Evolutionary conservation across 148 eudicot species (phyloP), one percentile per base, ranked within the genome.

Genomic region (Chenopodium suecicum): DNA sequence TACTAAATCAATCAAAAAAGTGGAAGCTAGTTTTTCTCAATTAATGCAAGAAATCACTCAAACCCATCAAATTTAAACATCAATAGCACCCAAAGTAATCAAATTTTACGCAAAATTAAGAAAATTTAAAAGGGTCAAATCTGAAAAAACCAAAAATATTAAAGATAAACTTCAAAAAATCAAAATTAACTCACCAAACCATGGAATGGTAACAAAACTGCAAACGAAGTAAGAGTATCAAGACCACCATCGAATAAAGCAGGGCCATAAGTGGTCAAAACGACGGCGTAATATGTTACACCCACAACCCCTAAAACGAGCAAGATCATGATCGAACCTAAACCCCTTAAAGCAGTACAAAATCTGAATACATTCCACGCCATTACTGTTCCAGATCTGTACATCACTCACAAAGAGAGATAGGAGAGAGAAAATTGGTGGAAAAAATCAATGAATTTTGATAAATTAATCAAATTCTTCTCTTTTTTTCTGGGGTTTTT

Each of bases 281-380:
- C 98, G 74, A 96, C 91, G 58, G 98, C 94, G 78, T 94, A 96
- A 86, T 96, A 96, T 29, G 95, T 90, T 68, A 96, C 91, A 74
- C 97, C 99, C 12, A 96, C 95, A 62, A 96, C 87, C 46, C 93
- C 97, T 9, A 94, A 84, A 10, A 96, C 99, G 73, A 96, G 54
- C 83, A 96, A 77, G 81, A 96, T 94, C 99, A 96, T 96, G 87
- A 96, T 90, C 78, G 99, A 96, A 4, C 99, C 99, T 32, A 96
- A 87, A 34, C 97, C 99, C 54, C 91, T 78, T 9, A 96, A 76
- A 14, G 98, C 98, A 70, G 98, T 92, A 25, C 99, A 96, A 79
- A 96, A 96, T 67, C 82, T 91, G 93, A 96, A 96, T 64, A 96
- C 97, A 82, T 96, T 94, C 98, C 98, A 96, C 65, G 98, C 98